Percentiles rank a stretch among this genome's conserved stretches.
These are phyloP conservation scores for Leptomonas pyrrhocoris DNA, from an alignment of 208 protist species.

Conservation along the genomic window DNA sequence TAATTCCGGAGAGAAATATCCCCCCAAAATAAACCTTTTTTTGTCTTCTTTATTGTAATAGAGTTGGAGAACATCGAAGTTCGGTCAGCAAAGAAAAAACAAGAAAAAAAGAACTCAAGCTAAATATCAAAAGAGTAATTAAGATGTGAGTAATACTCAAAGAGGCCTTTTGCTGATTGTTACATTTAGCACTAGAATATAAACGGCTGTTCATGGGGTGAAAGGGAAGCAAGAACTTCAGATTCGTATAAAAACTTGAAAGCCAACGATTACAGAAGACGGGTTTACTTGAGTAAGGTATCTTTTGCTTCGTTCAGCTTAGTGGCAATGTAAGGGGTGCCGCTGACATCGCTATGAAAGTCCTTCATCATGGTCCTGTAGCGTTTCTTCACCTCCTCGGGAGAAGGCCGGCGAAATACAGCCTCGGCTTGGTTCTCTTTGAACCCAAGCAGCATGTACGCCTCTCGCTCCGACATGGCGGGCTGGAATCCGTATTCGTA, in stretches of 20 bases:
- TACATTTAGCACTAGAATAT: too few species aligned
- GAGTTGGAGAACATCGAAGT: too few species aligned
- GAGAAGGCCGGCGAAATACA: slow-evolving; percentile 34
- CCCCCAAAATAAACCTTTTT: too few species aligned
- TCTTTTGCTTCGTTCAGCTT: slow-evolving; percentile 89
- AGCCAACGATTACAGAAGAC: neutral
- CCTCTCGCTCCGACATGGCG: slow-evolving; percentile 70
- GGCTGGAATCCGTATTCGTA: slow-evolving; percentile 75
- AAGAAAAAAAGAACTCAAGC: too few species aligned
- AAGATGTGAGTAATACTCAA: too few species aligned
- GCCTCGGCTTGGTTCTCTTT: slow-evolving; percentile 34
- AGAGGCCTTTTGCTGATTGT: too few species aligned
- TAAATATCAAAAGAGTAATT: too few species aligned
- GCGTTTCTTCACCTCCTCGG: slow-evolving; percentile 66
- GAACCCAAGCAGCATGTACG: slow-evolving; percentile 71
- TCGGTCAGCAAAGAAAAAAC: too few species aligned
- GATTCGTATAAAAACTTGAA: too few species aligned
- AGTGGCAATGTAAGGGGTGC: slow-evolving; percentile 69
- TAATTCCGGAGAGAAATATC: too few species aligned
- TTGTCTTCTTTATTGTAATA: too few species aligned
- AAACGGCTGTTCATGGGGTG: too few species aligned
- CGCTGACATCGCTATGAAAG: slow-evolving; percentile 77
- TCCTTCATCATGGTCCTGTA: slow-evolving; percentile 76
- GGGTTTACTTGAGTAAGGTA: slow-evolving; percentile 39
- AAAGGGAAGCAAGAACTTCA: neutral